These are phyloP conservation scores for Pseudocercospora macadamiae DNA, from an alignment of 2,329 filamentous ascomycete species.

Conservation along the genomic window DNA sequence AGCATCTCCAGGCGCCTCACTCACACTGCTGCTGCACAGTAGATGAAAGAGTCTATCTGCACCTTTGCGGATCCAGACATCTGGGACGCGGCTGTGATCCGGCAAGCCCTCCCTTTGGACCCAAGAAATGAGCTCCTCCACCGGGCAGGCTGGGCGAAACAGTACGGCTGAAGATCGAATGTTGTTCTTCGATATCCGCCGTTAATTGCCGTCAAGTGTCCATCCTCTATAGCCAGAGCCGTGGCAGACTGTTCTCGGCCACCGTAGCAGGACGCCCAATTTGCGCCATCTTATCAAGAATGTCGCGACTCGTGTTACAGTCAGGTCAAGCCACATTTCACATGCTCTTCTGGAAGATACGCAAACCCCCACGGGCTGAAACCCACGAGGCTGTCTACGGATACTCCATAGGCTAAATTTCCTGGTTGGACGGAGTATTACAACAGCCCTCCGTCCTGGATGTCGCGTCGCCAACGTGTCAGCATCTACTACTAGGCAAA, in stretches of 20 bases:
- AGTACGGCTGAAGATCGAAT: neutral
- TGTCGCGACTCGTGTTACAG: neutral
- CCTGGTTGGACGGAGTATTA: constrained; percentile 1
- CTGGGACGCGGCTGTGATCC: neutral
- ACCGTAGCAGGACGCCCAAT: neutral
- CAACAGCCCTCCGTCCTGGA: neutral
- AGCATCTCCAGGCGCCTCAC: neutral
- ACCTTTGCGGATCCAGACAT: neutral
- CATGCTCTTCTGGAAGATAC: neutral
- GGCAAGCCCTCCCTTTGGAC: constrained; percentile 1
- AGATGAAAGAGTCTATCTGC: neutral
- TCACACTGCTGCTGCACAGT: neutral
- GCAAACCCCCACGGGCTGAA: neutral
- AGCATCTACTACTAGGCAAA: neutral
- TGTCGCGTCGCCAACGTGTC: neutral
- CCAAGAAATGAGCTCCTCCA: constrained; percentile 5
- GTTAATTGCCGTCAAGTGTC: neutral
- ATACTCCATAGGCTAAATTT: neutral
- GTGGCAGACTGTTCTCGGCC: neutral
- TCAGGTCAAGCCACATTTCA: constrained; percentile 1
- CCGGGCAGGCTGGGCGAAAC: no score
- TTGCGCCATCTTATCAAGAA: neutral
- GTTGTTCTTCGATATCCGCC: neutral
- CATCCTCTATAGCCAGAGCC: no score
- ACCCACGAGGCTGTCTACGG: constrained; percentile 2